Conservation (phyloP, 2,329 filamentous ascomycete genomes). For the Colletotrichum spinosum region DNA sequence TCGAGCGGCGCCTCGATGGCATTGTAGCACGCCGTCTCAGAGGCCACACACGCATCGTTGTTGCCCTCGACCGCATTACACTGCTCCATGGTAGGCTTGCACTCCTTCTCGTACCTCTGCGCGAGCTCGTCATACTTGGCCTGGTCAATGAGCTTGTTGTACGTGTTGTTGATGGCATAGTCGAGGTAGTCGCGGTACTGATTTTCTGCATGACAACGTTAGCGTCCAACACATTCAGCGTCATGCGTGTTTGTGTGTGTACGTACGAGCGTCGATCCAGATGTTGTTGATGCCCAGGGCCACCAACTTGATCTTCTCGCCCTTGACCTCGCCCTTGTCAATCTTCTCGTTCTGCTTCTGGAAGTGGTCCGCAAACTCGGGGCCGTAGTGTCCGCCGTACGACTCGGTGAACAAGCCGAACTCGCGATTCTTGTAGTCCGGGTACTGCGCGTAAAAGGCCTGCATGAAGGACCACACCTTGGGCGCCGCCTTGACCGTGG, state of each 20-base stretch:
- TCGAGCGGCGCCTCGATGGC: conserved; percentile 42
- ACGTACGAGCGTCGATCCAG: conserved; percentile 58
- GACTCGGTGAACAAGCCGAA: conserved; percentile 66
- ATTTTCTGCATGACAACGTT: background rate
- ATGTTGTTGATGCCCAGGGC: conserved; percentile 69
- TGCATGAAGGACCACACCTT: conserved; percentile 69
- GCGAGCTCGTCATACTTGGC: conserved; percentile 23
- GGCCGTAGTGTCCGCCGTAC: conserved; percentile 70
- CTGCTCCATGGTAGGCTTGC: conserved; percentile 38
- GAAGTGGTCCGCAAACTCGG: conserved; percentile 66
- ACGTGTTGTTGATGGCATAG: conserved; percentile 58
- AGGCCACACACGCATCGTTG: conserved; percentile 43
- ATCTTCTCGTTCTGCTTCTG: conserved; percentile 68
- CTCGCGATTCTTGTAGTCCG: conserved; percentile 69
- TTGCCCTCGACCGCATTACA: conserved; percentile 39
- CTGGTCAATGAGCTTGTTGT: conserved; percentile 43
- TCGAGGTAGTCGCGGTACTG: conserved; percentile 57
- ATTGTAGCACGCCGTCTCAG: conserved; percentile 42
- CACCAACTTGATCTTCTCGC: conserved; percentile 59
- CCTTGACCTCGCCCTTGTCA: conserved; percentile 51
- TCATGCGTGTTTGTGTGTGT: background rate
- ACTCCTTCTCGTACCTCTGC: conserved; percentile 40
- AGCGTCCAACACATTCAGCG: background rate
- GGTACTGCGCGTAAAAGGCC: conserved; percentile 73
- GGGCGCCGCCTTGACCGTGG: conserved; percentile 58